These are phyloP conservation scores for Trapa incisa DNA, from an alignment of 345 rosid species.

Conservation along the genomic window DNA sequence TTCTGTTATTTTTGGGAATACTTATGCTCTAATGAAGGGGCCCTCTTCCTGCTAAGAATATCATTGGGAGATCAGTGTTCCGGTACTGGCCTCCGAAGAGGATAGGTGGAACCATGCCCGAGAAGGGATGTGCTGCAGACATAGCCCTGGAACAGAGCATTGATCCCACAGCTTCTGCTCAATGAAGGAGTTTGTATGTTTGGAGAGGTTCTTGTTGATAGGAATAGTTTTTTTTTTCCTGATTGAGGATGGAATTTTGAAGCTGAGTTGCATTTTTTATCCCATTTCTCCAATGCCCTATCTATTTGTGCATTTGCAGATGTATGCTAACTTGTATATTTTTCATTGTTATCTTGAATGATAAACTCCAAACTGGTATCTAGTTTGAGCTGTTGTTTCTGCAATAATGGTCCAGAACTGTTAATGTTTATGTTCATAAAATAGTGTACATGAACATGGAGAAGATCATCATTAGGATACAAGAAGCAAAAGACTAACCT, in stretches of 20 bases:
- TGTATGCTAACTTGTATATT: too few relatives aligned
- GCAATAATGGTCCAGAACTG: too few relatives aligned
- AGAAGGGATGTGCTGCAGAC: slow-evolving; percentile 57
- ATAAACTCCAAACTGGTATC: too few relatives aligned
- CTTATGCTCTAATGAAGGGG: slow-evolving; percentile 40
- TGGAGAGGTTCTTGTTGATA: background rate
- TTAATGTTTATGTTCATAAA: too few relatives aligned
- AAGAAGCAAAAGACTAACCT: slow-evolving; percentile 2
- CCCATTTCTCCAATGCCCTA: background rate
- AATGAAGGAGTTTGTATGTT: background rate
- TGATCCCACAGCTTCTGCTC: slow-evolving; percentile 5
- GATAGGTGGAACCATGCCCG: slow-evolving; percentile 54
- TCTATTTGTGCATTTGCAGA: background rate
- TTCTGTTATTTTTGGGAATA: slow-evolving; percentile 4
- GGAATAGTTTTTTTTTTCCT: slow-evolving; percentile 1
- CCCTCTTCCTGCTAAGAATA: slow-evolving; percentile 79
- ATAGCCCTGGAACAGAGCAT: slow-evolving; percentile 17
- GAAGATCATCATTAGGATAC: background rate
- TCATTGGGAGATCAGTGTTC: slow-evolving; percentile 76
- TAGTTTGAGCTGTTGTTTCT: too few relatives aligned
- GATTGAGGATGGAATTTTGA: background rate
- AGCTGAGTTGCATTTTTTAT: background rate
- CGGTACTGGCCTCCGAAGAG: slow-evolving; percentile 92
- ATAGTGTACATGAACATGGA: too few relatives aligned
- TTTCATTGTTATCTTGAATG: too few relatives aligned